phyloP scores from a whole-genome alignment of 805 yeast genomes.

The Spathaspora girioi region DNA sequence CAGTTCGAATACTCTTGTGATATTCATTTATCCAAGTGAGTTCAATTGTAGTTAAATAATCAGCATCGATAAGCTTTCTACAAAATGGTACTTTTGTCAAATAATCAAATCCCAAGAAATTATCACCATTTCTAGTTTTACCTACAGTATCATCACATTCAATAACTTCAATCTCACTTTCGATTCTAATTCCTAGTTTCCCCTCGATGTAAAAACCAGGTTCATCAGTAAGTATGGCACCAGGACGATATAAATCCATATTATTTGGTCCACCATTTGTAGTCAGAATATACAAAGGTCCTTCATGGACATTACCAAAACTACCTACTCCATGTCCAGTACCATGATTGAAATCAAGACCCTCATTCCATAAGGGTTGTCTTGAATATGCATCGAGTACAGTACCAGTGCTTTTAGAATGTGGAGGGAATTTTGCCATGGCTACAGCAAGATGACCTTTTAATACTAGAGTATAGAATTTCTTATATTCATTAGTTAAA shows the following conservation, averaged over 20 bases:
- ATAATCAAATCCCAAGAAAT: conserved; percentile 36
- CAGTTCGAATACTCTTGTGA: conserved; percentile 29
- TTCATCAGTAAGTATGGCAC: conserved; percentile 83
- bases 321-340: conserved; percentile 98
- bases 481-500: conserved; percentile 53
- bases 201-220: conserved; percentile 93
- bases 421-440: conserved; percentile 65
- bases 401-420: conserved; percentile 66
- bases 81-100: conserved; percentile 42
- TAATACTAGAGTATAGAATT: conserved; percentile 77
- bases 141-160: conserved; percentile 38
- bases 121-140: conserved; percentile 25
- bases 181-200: conserved; percentile 86
- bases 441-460: conserved; percentile 92
- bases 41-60: conserved; percentile 26
- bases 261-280: conserved; percentile 49
- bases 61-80: conserved; percentile 29
- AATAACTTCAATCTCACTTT: conserved; percentile 69
- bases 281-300: conserved; percentile 80
- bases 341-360: conserved; percentile 88
- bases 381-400: conserved; percentile 81
- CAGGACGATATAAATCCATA: conserved; percentile 41
- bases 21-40: conserved; percentile 38
- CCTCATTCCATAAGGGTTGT: conserved; percentile 75
- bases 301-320: conserved; percentile 89